Conservation (phyloP, 1,284 basidiomycete genomes). For the Leucoagaricus sp. region DNA sequence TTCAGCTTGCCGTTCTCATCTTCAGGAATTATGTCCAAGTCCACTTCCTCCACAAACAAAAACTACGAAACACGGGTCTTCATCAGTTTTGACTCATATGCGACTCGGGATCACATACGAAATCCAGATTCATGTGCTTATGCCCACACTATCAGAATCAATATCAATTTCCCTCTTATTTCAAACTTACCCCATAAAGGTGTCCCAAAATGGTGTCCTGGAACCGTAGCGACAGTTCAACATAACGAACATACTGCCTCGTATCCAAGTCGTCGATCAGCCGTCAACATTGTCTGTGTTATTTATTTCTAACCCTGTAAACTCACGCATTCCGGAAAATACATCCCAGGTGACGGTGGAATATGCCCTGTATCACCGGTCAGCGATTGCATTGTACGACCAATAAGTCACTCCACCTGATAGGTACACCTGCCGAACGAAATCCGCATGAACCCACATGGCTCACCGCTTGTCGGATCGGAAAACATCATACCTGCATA, state of each 20-base stretch:
- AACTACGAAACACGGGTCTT: slow-evolving; percentile 42
- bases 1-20: slow-evolving; percentile 21
- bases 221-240: slow-evolving; percentile 79
- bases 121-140: slow-evolving; percentile 79
- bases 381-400: slow-evolving; percentile 15
- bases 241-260: slow-evolving; percentile 75
- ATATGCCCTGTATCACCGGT: slow-evolving; percentile 57
- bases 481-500: slow-evolving; percentile 63
- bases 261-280: slow-evolving; percentile 15
- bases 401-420: slow-evolving; percentile 32
- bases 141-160: slow-evolving; percentile 4
- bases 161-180: slow-evolving; percentile 1
- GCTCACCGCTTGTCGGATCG: background rate
- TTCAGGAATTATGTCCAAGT: slow-evolving; percentile 44
- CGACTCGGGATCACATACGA: slow-evolving; percentile 45
- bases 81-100: slow-evolving; percentile 15
- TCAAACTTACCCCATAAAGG: slow-evolving; percentile 73
- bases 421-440: slow-evolving; percentile 45
- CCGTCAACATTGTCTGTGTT: background rate
- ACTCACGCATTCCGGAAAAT: slow-evolving; percentile 84
- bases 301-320: slow-evolving; percentile 12
- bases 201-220: slow-evolving; percentile 93
- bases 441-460: slow-evolving; percentile 14
- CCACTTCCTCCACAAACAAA: slow-evolving; percentile 59
- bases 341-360: slow-evolving; percentile 80